phyloP scores from a whole-genome alignment of 1,284 basidiomycete species.

The Apiotrichum gamsii region DNA sequence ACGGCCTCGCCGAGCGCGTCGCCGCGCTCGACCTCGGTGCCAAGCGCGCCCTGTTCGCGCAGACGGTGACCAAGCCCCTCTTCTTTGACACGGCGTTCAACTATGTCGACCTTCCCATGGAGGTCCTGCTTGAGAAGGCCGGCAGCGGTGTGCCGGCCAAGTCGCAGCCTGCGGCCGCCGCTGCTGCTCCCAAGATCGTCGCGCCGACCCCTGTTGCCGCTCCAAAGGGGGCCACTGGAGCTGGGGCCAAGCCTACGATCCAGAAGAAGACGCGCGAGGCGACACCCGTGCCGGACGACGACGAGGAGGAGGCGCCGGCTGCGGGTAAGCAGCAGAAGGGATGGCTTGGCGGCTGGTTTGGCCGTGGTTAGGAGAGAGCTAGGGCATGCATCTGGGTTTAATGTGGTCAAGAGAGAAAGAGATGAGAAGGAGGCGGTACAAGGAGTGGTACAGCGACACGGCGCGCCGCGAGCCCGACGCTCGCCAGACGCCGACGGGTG shows the following conservation, averaged over 20 bases:
- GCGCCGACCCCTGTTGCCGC: constrained; percentile 8
- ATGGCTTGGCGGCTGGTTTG: constrained; percentile 47
- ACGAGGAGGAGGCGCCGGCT: constrained; percentile 14
- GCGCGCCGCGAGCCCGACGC: too few relatives aligned
- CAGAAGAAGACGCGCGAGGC: constrained; percentile 26
- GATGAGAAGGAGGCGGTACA: too few relatives aligned
- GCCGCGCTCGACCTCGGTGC: constrained; percentile 53
- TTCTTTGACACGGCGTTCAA: constrained; percentile 95
- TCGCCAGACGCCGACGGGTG: too few relatives aligned
- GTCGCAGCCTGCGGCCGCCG: constrained; percentile 20
- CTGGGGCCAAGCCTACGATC: not conserved
- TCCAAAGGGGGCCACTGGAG: too few relatives aligned
- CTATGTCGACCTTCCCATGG: constrained; percentile 78
- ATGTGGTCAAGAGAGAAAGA: too few relatives aligned
- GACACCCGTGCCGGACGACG: constrained; percentile 21
- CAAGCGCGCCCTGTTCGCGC: constrained; percentile 73
- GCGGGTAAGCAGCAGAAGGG: constrained; percentile 27
- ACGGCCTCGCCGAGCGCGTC: constrained; percentile 54
- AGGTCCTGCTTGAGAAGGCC: constrained; percentile 61
- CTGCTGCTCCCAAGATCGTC: constrained; percentile 1
- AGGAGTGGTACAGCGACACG: too few relatives aligned
- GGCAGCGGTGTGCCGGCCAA: constrained; percentile 51
- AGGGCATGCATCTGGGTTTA: not conserved
- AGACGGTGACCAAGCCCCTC: constrained; percentile 74
- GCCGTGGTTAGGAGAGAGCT: constrained; percentile 14